Conservation (phyloP, 2,329 filamentous ascomycete genomes). For the Plenodomus biglobosus region DNA sequence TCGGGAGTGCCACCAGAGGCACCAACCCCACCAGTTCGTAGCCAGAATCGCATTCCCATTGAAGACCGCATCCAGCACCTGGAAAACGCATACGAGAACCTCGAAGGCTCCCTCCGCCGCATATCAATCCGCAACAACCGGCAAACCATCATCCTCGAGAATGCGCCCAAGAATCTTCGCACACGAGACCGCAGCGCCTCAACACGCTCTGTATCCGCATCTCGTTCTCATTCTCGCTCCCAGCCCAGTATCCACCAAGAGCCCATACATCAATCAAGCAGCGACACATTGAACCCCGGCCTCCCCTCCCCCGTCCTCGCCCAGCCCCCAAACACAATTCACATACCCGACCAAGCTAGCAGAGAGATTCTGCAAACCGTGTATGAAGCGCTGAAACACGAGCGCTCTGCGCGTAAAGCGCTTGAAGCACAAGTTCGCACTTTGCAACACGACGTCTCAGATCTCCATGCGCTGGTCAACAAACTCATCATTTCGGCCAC, state of each 20-base stretch:
- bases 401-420: slow-evolving; percentile 38
- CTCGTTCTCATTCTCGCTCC: slow-evolving; percentile 13
- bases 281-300: slow-evolving; percentile 9
- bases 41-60: slow-evolving; percentile 28
- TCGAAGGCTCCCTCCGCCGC: slow-evolving; percentile 37
- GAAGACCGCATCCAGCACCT: slow-evolving; percentile 40
- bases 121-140: slow-evolving; percentile 39
- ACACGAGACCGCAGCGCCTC: slow-evolving; percentile 37
- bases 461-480: slow-evolving; percentile 34
- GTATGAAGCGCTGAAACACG: slow-evolving; percentile 29
- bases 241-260: slow-evolving; percentile 21
- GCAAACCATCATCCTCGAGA: slow-evolving; percentile 45
- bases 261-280: slow-evolving; percentile 19
- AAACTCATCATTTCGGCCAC: slow-evolving; percentile 27
- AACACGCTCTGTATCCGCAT: slow-evolving; percentile 8
- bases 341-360: background rate
- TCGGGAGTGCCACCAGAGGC: slow-evolving; percentile 14
- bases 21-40: slow-evolving; percentile 11
- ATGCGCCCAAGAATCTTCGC: slow-evolving; percentile 37
- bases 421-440: slow-evolving; percentile 37
- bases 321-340: background rate
- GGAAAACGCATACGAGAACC: slow-evolving; percentile 32
- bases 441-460: slow-evolving; percentile 35
- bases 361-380: slow-evolving; percentile 22
- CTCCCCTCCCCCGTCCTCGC: slow-evolving; percentile 17